Conservation (phyloP, 139 green algal species). For the Chlamydomonas asymmetrica region DNA sequence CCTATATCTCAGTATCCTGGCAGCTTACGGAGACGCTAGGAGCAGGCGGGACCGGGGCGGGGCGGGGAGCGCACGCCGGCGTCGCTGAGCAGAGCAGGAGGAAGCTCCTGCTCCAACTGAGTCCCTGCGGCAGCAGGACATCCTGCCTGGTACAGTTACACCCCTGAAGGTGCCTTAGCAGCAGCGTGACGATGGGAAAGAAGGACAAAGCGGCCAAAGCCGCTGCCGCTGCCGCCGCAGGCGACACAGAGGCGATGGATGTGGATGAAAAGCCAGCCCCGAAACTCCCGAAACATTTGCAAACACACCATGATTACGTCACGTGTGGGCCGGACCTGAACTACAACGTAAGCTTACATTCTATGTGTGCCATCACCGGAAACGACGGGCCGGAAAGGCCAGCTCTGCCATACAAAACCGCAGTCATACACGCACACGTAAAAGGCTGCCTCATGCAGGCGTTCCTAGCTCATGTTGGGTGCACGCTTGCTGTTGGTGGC, state of each 20-base stretch:
- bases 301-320: slow-evolving; percentile 64
- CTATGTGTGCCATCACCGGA: not conserved
- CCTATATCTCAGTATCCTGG: too few species aligned
- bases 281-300: slow-evolving; percentile 59
- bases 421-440: not conserved
- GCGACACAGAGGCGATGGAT: not conserved
- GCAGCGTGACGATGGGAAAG: not conserved
- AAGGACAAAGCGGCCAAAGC: slow-evolving; percentile 1
- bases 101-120: too few species aligned
- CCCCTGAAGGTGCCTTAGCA: not conserved
- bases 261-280: slow-evolving; percentile 38
- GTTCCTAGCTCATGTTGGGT: not conserved
- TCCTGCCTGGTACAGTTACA: not conserved
- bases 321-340: slow-evolving; percentile 74
- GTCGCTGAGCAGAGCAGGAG: too few species aligned
- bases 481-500: not conserved
- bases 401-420: not conserved
- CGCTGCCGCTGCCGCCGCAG: not conserved
- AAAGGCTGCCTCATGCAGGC: not conserved
- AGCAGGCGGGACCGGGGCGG: too few species aligned
- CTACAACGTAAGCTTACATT: slow-evolving; percentile 61
- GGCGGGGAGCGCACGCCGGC: too few species aligned
- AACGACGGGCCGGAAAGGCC: not conserved
- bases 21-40: too few species aligned
- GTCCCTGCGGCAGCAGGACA: not conserved